Percentiles rank a stretch among this genome's conserved stretches.
Evolutionary conservation across 805 yeast genomes (phyloP).

Genomic region (Wickerhamiella vanderwaltii): DNA sequence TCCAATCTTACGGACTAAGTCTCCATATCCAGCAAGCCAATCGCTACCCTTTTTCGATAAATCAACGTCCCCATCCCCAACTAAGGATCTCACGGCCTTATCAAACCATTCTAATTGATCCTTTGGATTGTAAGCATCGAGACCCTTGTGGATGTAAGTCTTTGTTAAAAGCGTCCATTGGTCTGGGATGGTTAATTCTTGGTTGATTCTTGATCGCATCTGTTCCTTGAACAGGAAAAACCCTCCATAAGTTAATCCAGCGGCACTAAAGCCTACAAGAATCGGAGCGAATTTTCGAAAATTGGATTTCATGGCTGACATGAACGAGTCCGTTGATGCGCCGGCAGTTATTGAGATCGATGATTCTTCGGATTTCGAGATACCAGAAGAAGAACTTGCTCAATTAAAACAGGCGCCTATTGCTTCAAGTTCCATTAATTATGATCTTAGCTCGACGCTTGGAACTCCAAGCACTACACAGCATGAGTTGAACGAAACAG

Average conservation of each 20-base stretch:
- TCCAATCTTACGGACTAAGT: conserved; percentile 24
- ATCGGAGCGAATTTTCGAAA: conserved; percentile 8
- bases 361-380: neutral
- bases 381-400: neutral
- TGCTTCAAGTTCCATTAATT: neutral
- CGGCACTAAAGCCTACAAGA: conserved; percentile 18
- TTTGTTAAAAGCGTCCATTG: conserved; percentile 20
- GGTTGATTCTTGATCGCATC: conserved; percentile 4
- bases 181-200: conserved; percentile 12
- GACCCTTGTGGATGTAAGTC: conserved; percentile 15
- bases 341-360: too few species aligned
- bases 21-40: conserved; percentile 29
- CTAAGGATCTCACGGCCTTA: conserved; percentile 20
- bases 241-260: conserved; percentile 15
- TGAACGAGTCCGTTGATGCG: too few species aligned
- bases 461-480: conserved; percentile 3
- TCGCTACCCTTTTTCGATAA: conserved; percentile 18
- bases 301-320: conserved; percentile 7
- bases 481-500: conserved; percentile 36
- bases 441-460: neutral
- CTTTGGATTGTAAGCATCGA: conserved; percentile 8
- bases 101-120: conserved; percentile 16
- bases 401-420: neutral
- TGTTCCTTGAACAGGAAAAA: conserved; percentile 16
- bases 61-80: conserved; percentile 18